Evolutionary conservation across 176 grass and related monocot genomes (phyloP).

Genomic region (Paspalum notatum): DNA sequence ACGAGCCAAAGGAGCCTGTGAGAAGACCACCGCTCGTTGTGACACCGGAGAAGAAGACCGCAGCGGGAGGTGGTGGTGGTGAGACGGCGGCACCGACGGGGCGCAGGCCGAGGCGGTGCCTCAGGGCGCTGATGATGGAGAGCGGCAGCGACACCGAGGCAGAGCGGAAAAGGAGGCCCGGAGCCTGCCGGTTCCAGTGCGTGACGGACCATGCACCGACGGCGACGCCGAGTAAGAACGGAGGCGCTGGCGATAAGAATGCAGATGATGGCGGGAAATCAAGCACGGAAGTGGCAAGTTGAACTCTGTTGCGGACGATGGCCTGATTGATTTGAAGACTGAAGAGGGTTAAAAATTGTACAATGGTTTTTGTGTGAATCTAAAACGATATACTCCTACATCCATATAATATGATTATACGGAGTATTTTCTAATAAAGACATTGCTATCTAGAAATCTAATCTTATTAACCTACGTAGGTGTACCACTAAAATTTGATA

Average conservation of each 20-base stretch:
- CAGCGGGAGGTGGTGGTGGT: neutral
- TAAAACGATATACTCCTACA: neutral
- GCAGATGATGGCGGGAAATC: slow-evolving; percentile 38
- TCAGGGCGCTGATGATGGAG: slow-evolving; percentile 82
- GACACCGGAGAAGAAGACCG: slow-evolving; percentile 7
- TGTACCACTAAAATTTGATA: neutral
- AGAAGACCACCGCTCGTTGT: slow-evolving; percentile 1
- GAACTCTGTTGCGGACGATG: neutral
- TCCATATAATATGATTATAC: no score
- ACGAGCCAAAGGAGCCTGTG: slow-evolving; percentile 12
- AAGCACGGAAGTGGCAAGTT: neutral
- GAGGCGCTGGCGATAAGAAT: neutral
- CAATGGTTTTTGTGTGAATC: slow-evolving; percentile 10
- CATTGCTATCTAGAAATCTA: no score
- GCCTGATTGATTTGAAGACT: neutral
- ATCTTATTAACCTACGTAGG: no score
- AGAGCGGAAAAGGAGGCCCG: slow-evolving; percentile 45
- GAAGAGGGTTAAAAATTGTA: neutral
- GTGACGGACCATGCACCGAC: slow-evolving; percentile 38
- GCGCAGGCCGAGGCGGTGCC: slow-evolving; percentile 66
- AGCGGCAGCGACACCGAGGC: slow-evolving; percentile 61
- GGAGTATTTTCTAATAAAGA: no score
- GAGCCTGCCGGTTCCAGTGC: slow-evolving; percentile 69
- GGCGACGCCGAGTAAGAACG: neutral
- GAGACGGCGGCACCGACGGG: neutral